Percentiles rank a stretch among this genome's conserved stretches.
phyloP scores from a whole-genome alignment of 2,329 filamentous ascomycete species.

The Botrytis elliptica region DNA sequence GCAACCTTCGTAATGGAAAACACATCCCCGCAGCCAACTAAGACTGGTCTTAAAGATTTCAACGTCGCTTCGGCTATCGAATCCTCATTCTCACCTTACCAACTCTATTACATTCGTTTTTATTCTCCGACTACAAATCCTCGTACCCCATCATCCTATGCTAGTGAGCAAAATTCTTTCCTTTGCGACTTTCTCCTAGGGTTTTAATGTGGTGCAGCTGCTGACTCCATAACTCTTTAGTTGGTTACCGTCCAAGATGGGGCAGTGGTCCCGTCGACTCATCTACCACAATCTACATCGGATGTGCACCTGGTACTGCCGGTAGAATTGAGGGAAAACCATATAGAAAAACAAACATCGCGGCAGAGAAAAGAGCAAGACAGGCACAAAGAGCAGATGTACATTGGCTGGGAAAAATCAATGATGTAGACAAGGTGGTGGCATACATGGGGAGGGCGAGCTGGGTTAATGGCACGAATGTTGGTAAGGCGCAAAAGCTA shows the following conservation, averaged over 20 bases:
- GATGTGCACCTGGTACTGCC: neutral
- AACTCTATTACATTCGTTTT: neutral
- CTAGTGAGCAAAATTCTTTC: neutral
- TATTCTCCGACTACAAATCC: neutral
- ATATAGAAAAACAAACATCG: neutral
- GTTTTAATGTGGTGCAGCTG: neutral
- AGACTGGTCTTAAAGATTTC: neutral
- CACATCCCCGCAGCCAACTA: neutral
- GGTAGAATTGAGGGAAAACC: neutral
- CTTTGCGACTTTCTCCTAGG: no score
- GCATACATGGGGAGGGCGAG: neutral
- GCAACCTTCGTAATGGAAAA: neutral
- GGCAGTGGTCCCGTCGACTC: neutral
- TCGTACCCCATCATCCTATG: neutral
- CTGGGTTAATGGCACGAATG: neutral
- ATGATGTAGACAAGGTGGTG: neutral
- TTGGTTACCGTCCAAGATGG: neutral
- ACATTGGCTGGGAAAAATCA: conserved; percentile 3
- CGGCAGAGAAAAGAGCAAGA: neutral
- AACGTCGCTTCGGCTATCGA: neutral
- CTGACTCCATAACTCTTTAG: neutral
- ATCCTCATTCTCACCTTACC: neutral
- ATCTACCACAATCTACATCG: conserved; percentile 6
- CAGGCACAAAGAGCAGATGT: neutral
- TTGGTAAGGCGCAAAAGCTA: neutral